These are phyloP conservation scores for Termitomyces sp. DNA, from an alignment of 768 basidiomycete species.

Conservation along the genomic window DNA sequence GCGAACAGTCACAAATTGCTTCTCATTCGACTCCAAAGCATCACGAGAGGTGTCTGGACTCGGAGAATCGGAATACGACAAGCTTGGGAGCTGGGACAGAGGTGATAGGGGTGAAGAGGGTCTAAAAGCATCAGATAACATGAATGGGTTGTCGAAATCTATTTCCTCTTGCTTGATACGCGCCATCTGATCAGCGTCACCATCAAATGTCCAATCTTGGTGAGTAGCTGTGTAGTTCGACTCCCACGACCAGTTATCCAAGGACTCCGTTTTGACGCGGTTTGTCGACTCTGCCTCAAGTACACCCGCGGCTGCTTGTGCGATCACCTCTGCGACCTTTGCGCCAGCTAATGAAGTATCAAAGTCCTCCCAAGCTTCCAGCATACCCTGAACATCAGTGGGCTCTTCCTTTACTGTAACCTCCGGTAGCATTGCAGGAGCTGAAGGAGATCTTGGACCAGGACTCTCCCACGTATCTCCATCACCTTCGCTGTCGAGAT, in stretches of 20 bases:
- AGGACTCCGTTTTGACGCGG: constrained; percentile 43
- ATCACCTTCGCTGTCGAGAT: constrained; percentile 56
- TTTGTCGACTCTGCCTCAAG: constrained; percentile 27
- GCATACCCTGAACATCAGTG: constrained; percentile 58
- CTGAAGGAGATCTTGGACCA: constrained; percentile 62
- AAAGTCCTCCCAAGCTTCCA: constrained; percentile 71
- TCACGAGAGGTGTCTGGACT: constrained; percentile 19
- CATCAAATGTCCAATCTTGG: constrained; percentile 27
- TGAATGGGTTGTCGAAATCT: constrained; percentile 37
- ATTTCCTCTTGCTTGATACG: constrained; percentile 49
- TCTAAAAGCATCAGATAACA: constrained; percentile 25
- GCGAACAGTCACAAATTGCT: constrained; percentile 28
- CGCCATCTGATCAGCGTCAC: constrained; percentile 29
- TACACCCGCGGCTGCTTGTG: constrained; percentile 33
- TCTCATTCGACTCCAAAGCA: constrained; percentile 13
- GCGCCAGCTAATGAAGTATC: constrained; percentile 43
- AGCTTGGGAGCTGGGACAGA: constrained; percentile 25
- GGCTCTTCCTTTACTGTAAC: constrained; percentile 59
- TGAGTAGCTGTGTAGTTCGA: constrained; percentile 22
- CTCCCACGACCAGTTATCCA: constrained; percentile 48
- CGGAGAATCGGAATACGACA: constrained; percentile 26
- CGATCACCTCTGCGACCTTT: constrained; percentile 42
- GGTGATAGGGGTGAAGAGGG: constrained; percentile 30
- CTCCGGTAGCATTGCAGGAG: constrained; percentile 37
- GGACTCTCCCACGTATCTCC: constrained; percentile 65